Evolutionary conservation across 2,329 filamentous ascomycete species (phyloP), one percentile per base, ranked within the genome.

Genomic region (Sporothrix curviconia): DNA sequence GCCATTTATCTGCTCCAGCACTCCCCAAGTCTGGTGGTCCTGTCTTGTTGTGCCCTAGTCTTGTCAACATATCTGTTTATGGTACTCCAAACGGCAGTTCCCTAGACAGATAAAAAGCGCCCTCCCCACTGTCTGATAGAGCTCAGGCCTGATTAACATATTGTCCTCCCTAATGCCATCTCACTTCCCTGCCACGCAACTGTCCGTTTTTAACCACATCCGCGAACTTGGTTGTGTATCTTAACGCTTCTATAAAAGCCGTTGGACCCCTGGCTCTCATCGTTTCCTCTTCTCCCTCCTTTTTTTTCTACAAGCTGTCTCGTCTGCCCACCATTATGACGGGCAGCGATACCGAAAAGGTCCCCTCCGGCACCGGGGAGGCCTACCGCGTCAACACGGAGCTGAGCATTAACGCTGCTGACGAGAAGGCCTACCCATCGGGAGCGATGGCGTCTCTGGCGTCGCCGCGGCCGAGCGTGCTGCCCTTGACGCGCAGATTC

Each of bases 381-480:
- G 43, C 54, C 11, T 61, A 63, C 22, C 65, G 63, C 28, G 39
- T 67, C 57, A 66, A 67, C 30, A 59, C 62, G 2, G 46, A 63
- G 34, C 34, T 53, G 15, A 62, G 54, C 58, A 30, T 59, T 40
- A 24, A n/a, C n/a, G 40, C 44, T 9, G 2, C 40, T 3, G 57
- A 59, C 22, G 57, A 59, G 5, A 59, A 59, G 56, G 43, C 36
- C 40, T n/a, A 22, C 32, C 17, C 39, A n/a, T 4, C 17, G 36
- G 40, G 9, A 19, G 22, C 40, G 14, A 40, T 30, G 22, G 46
- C 12, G 4, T 37, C 36, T 11, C 32, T 3, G 36, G 36, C 12
- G 36, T 15, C 7, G 11, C 12, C 34, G 37, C 28, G 14, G 49
- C 8, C 14, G 34, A 51, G 19, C 19, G 24, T 28, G 49, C 22